phyloP scores from a whole-genome alignment of 1,284 basidiomycete species.

The Erythrobasidium hasegawianum region DNA sequence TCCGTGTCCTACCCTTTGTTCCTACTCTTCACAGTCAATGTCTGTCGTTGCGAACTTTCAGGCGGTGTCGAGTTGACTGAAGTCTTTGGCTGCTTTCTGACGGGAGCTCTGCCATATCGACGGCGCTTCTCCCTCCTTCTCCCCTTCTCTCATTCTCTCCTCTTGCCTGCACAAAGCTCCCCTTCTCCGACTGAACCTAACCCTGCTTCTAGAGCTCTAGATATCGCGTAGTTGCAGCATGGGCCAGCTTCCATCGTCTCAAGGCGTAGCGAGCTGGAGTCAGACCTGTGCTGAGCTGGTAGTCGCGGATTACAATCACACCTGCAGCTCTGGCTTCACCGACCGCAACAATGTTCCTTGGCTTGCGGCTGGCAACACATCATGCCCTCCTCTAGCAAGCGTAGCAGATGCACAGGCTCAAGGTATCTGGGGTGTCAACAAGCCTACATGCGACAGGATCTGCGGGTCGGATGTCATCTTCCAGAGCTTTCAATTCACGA shows the following conservation, averaged over 20 bases:
- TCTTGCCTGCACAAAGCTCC: too few species aligned
- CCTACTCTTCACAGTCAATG: too few species aligned
- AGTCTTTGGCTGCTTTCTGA: too few species aligned
- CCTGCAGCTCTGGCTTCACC: background rate
- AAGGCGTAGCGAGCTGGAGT: background rate
- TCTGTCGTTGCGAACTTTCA: too few species aligned
- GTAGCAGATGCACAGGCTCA: background rate
- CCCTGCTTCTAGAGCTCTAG: too few species aligned
- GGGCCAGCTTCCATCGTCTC: background rate
- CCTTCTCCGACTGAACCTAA: too few species aligned
- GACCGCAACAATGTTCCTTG: background rate
- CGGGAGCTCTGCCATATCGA: too few species aligned
- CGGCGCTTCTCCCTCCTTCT: too few species aligned
- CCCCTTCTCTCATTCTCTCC: too few species aligned
- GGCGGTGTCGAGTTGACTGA: too few species aligned
- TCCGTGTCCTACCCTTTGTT: too few species aligned
- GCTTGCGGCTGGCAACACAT: background rate
- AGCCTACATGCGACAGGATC: background rate
- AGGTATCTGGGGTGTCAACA: background rate
- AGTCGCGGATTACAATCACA: background rate
- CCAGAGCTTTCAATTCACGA: slow-evolving; percentile 7
- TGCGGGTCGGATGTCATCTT: background rate
- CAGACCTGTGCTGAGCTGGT: background rate
- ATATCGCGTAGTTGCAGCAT: background rate
- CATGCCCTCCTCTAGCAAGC: background rate